Evolutionary conservation across 192 early-diverging fungal species (phyloP), one percentile per base, ranked within the genome.

Genomic region (Coemansia biformis): DNA sequence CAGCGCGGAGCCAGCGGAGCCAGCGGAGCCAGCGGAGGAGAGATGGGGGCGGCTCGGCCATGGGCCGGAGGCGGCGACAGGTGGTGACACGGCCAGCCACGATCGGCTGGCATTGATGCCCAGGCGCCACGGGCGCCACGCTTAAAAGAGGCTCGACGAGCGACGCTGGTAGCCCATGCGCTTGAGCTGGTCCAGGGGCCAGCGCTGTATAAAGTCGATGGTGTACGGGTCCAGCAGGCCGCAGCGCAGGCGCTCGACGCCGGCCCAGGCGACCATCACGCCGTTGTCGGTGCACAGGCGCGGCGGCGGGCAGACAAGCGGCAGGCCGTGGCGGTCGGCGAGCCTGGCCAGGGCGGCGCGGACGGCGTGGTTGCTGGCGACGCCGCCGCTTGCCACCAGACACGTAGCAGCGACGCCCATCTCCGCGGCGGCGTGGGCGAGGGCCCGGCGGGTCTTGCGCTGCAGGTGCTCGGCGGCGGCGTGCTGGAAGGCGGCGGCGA

Each of bases 251-350:
- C 87, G 67, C 60, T 90, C 87, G 8, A 87, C 19, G n/a, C 87
- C 87, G 7, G 86, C 75, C 87, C 87, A 90, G 3, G 87, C 87
- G 64, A 90, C 80, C 87, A 90, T 90, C 21, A 83, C 86, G 28
- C 83, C 87, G 63, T 90, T 90, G 58, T 90, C 87, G 4, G 87
- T 83, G 53, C 87, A 90, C 43, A 86, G 60, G 6, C 78, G 60
- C 11, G 87, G 85, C n/a, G 85, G 84, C 28, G 87, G 87, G 40
- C 81, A 86, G 24, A 83, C 75, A n/a, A 87, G 66, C 46, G 57
- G 70, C 14, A 86, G 34, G 30, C 58, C 34, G 33, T 76, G 57
- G n/a, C 24, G 19, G 2, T 16, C 24, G 4, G 81, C 82, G 26
- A 79, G 43, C 8, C n/a, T 28, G 39, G 57, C 49, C 31, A 81